Conservation (phyloP, 129 eudicot genomes). For the Scalesia atractyloides region DNA sequence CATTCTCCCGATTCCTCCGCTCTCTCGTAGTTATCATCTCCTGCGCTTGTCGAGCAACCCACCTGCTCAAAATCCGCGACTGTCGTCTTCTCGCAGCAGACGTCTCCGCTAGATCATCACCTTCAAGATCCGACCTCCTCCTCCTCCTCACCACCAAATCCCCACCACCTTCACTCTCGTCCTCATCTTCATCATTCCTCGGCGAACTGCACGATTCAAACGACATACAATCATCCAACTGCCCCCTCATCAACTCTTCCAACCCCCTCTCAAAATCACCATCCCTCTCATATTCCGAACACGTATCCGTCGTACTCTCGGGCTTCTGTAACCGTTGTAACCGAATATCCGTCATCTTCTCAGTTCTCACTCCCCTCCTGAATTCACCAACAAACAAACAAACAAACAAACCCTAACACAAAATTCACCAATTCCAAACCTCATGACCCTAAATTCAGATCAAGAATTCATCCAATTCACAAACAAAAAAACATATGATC, state of each 20-base stretch:
- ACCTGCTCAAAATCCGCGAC: conserved; percentile 68
- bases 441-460: conserved; percentile 14
- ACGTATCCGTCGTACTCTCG: conserved; percentile 64
- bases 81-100: conserved; percentile 95
- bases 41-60: conserved; percentile 94
- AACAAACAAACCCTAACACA: conserved; percentile 25
- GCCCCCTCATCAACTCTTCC: conserved; percentile 85
- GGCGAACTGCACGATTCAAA: conserved; percentile 78
- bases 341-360: conserved; percentile 61
- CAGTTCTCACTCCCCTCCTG: conserved; percentile 37
- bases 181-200: conserved; percentile 50
- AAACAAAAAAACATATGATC: not conserved
- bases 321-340: conserved; percentile 73
- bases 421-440: conserved; percentile 20
- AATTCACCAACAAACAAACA: conserved; percentile 27
- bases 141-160: conserved; percentile 86
- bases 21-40: conserved; percentile 96
- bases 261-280: conserved; percentile 80
- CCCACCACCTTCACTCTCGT: conserved; percentile 62
- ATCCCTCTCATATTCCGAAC: conserved; percentile 37
- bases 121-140: conserved; percentile 81
- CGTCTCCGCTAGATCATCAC: conserved; percentile 84
- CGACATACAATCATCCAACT: conserved; percentile 85
- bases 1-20: conserved; percentile 84
- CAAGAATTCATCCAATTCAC: conserved; percentile 25